A percentile compares a stretch with the other conserved stretches of the same genome.
Evolutionary conservation across 2,329 filamentous ascomycete genomes (phyloP).

Genomic region (Stemphylium vesicarium): DNA sequence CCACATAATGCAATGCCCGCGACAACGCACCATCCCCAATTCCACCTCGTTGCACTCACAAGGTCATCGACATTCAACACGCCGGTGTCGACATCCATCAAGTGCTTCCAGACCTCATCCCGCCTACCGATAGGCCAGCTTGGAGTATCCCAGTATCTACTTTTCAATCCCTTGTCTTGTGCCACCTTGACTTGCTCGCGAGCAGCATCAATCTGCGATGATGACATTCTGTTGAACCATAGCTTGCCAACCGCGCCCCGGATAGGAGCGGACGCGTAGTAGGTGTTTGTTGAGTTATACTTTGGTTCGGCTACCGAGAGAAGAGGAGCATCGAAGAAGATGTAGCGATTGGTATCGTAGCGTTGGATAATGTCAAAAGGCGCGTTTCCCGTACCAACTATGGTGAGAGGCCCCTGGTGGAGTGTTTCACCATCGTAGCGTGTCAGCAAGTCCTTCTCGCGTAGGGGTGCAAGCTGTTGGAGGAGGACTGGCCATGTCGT

Average conservation of each 20-base stretch:
- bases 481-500: constrained; percentile 62
- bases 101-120: constrained; percentile 26
- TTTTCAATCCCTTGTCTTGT: constrained; percentile 24
- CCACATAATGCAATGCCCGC: constrained; percentile 34
- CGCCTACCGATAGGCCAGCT: constrained; percentile 28
- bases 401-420: constrained; percentile 65
- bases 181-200: constrained; percentile 13
- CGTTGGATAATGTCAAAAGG: constrained; percentile 62
- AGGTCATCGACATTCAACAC: constrained; percentile 33
- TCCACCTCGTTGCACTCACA: constrained; percentile 26
- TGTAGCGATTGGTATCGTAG: constrained; percentile 64
- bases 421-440: constrained; percentile 58
- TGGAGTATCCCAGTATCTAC: constrained; percentile 34
- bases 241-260: constrained; percentile 27
- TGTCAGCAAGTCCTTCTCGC: constrained; percentile 60
- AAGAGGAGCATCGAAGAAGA: constrained; percentile 72
- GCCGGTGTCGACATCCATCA: constrained; percentile 22
- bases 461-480: constrained; percentile 64
- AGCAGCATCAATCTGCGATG: constrained; percentile 10
- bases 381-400: constrained; percentile 71
- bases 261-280: constrained; percentile 34
- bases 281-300: constrained; percentile 36
- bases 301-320: constrained; percentile 36
- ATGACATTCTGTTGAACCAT: constrained; percentile 18
- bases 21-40: constrained; percentile 24